Base-by-base conservation (phyloP, 768 basidiomycete species). In the Auricularia sp. region DNA sequence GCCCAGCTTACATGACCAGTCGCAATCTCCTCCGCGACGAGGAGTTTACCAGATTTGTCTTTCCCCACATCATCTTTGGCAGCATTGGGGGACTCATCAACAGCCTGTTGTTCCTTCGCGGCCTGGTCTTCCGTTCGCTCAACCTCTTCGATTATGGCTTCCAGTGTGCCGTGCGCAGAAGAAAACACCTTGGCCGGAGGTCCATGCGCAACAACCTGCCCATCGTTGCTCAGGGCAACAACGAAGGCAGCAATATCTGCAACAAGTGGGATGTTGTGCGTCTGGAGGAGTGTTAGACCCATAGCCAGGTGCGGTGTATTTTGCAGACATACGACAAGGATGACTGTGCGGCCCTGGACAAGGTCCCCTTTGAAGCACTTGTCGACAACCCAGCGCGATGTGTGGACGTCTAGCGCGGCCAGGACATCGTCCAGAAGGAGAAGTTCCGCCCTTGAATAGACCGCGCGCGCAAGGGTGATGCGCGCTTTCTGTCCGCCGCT, bases 371-470 rank as follows among this genome's bases (percentile, higher is more conserved):
- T 67, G 65, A 84, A 75, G 64, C 81, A 78, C 61, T 83, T 76
- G 21, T 80, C 77, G 36, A 82, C 77, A 62, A 84, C 80, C 74
- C 74, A 82, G 61, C 79, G 76, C 7, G 80, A 77, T 2, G 83
- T 84, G 64, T 82, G 77, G 10, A 82, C 79, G 68, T 87, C 86
- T 29, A 87, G 72, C 3, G 86, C 86, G n/a, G 84, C 85, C 29
- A 87, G 73, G 36, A 77, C 71, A 62, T 77, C 76, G 68, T 78
- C 77, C 43, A 78, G 71, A 11, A 93, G 72, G 5, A 93, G 70
- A 16, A 85, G 83, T 23, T 82, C 72, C 0, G 89, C 84, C 18
- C 73, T 73, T 2, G 82, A 83, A 70, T 87, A 87, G 2, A 86
- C 74, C 0, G 85, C 84, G 7, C 85, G 76, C 3, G 85, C 85